Evolutionary conservation across 306 rosid genomes (phyloP).

Genomic region (Notholithocarpus densiflorus): DNA sequence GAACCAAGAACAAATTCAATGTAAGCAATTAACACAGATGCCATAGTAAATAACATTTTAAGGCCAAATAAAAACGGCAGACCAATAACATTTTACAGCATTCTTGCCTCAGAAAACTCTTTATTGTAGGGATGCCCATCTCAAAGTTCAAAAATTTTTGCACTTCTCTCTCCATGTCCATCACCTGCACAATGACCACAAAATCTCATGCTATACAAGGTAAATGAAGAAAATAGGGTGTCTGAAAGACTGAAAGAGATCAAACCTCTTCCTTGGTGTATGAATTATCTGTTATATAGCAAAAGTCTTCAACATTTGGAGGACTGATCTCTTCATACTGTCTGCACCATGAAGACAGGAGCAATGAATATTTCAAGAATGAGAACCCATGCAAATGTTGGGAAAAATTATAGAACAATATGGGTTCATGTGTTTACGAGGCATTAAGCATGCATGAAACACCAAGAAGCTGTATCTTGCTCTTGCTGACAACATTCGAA

Average conservation of each 20-base stretch:
- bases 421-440: conserved; percentile 19
- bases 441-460: conserved; percentile 45
- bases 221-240: neutral
- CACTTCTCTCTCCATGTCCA: conserved; percentile 43
- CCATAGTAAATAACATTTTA: neutral
- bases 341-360: conserved; percentile 29
- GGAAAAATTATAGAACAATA: neutral
- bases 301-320: conserved; percentile 36
- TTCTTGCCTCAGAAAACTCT: conserved; percentile 47
- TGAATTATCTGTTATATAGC: conserved; percentile 48
- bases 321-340: conserved; percentile 41
- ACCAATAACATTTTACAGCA: neutral
- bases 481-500: conserved; percentile 14
- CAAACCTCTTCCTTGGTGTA: conserved; percentile 36
- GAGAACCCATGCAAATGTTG: neutral
- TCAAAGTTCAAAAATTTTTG: conserved; percentile 23
- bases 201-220: neutral
- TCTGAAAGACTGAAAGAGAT: neutral
- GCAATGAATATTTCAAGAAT: neutral
- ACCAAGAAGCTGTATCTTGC: conserved; percentile 45
- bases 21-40: neutral
- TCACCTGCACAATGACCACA: conserved; percentile 14
- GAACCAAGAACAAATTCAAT: neutral
- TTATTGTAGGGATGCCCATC: conserved; percentile 33
- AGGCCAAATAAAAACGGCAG: neutral